phyloP scores from a whole-genome alignment of 768 basidiomycete genomes.

The Asterophora parasitica region DNA sequence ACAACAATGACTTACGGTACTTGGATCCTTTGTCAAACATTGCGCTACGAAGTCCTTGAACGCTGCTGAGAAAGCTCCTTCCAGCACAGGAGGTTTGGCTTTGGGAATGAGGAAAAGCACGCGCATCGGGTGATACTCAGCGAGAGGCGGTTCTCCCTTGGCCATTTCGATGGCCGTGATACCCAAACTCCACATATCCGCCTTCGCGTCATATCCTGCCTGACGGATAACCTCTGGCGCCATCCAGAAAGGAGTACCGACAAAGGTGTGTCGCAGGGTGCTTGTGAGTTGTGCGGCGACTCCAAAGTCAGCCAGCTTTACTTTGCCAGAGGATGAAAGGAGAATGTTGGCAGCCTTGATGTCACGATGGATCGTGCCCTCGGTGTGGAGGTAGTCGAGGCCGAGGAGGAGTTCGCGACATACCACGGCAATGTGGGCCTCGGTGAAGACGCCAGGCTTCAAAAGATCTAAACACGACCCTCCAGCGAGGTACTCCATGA shows the following conservation, averaged over 20 bases:
- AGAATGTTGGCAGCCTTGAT: slow-evolving; percentile 98
- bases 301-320: slow-evolving; percentile 98
- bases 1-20: slow-evolving; percentile 43
- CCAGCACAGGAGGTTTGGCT: slow-evolving; percentile 87
- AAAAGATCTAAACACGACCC: slow-evolving; percentile 98
- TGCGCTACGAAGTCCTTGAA: slow-evolving; percentile 92
- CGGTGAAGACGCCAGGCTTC: slow-evolving; percentile 86
- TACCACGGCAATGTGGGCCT: slow-evolving; percentile 91
- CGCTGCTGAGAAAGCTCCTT: slow-evolving; percentile 74
- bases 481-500: slow-evolving; percentile 99
- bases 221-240: slow-evolving; percentile 98
- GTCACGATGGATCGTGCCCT: slow-evolving; percentile 96
- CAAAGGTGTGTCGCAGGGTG: slow-evolving; percentile 94
- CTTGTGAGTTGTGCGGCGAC: slow-evolving; percentile 96
- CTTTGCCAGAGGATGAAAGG: slow-evolving; percentile 84
- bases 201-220: slow-evolving; percentile 92
- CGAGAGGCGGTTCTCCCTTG: slow-evolving; percentile 92
- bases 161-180: slow-evolving; percentile 99
- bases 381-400: slow-evolving; percentile 92
- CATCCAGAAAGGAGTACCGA: slow-evolving; percentile 98
- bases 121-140: slow-evolving; percentile 98
- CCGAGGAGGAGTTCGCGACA: slow-evolving; percentile 91
- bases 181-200: slow-evolving; percentile 97
- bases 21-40: slow-evolving; percentile 92
- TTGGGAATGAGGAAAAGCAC: slow-evolving; percentile 98